Percentiles rank a stretch among this genome's conserved stretches.
phyloP scores from a whole-genome alignment of 148 eudicot species.

The Cornus florida region DNA sequence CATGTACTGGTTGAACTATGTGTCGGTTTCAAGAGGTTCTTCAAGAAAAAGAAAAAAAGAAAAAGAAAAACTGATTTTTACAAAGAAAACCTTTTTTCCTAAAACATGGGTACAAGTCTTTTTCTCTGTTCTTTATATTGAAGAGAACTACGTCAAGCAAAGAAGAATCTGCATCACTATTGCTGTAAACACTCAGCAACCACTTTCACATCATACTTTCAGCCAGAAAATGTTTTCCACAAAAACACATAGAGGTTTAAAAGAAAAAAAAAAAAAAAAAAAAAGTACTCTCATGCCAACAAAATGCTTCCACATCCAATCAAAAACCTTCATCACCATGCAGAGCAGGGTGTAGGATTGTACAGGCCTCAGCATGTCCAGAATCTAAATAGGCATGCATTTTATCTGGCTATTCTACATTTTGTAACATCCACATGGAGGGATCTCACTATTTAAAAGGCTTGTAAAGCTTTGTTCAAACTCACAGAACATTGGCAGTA shows the following conservation, averaged over 20 bases:
- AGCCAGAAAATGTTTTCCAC: background rate
- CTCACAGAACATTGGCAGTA: background rate
- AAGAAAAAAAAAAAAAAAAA: background rate
- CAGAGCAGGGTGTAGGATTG: background rate
- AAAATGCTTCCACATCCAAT: background rate
- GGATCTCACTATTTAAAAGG: background rate
- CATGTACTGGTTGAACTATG: no score
- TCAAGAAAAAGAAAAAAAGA: no score
- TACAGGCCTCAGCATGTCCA: no score
- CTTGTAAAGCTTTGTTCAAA: background rate
- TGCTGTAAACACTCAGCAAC: background rate
- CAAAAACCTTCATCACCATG: background rate
- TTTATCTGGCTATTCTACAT: no score
- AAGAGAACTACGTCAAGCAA: no score
- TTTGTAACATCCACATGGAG: background rate
- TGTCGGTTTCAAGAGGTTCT: no score
- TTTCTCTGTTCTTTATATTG: no score
- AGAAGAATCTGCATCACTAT: background rate
- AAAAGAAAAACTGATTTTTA: no score
- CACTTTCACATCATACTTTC: background rate
- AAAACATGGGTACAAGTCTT: no score
- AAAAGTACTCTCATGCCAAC: background rate
- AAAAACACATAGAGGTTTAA: no score
- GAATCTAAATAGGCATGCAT: no score
- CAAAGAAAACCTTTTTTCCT: no score